Conservation (phyloP, 108 stramenopile genomes). For the Nitzschia palea region DNA sequence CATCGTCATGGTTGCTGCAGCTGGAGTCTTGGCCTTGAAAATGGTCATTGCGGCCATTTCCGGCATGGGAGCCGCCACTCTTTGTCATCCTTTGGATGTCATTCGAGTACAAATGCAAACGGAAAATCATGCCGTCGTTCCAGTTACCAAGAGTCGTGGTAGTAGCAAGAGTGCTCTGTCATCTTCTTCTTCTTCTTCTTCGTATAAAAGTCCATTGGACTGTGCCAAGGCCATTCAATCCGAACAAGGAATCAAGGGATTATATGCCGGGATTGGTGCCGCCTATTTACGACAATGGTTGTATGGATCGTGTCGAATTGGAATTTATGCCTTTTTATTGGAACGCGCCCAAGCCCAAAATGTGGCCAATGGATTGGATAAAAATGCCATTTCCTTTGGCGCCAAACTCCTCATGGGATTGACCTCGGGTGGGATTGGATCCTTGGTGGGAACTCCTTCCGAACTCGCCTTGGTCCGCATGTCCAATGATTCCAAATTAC, state of each 20-base stretch:
- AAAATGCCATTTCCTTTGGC: conserved; percentile 58
- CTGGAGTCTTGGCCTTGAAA: conserved; percentile 32
- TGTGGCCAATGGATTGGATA: conserved; percentile 46
- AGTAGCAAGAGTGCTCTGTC: neutral
- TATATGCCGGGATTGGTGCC: conserved; percentile 71
- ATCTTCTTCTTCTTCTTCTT: too few relatives aligned
- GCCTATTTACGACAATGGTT: conserved; percentile 77
- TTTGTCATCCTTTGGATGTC: conserved; percentile 76
- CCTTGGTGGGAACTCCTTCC: conserved; percentile 69
- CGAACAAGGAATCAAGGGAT: conserved; percentile 46
- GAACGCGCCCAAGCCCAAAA: conserved; percentile 62
- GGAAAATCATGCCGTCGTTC: conserved; percentile 32
- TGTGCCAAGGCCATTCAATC: conserved; percentile 46
- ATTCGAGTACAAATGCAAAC: conserved; percentile 79
- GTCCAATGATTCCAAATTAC: conserved; percentile 71
- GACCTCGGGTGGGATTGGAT: conserved; percentile 66
- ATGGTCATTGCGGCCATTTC: conserved; percentile 71
- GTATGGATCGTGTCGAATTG: conserved; percentile 73
- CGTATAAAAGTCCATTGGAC: conserved; percentile 36
- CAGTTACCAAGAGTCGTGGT: too few relatives aligned
- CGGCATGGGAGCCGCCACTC: conserved; percentile 78
- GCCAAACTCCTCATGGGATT: conserved; percentile 67
- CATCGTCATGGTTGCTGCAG: conserved; percentile 36
- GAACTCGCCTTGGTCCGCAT: conserved; percentile 73
- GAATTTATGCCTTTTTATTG: conserved; percentile 66